A percentile compares a stretch with the other conserved stretches of the same genome.
phyloP scores from a whole-genome alignment of 2,329 filamentous ascomycete genomes.

The Alternaria arborescens region DNA sequence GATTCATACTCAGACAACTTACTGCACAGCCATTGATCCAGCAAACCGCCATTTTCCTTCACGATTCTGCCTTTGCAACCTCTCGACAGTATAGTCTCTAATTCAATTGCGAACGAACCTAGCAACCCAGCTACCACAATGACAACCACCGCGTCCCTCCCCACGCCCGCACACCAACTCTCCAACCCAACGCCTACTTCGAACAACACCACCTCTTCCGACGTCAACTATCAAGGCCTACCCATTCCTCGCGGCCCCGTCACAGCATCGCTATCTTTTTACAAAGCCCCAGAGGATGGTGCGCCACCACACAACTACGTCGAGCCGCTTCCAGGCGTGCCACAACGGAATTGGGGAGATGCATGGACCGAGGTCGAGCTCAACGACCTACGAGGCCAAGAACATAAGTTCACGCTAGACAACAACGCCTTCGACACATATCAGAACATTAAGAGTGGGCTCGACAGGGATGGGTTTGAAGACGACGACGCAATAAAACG shows the following conservation, averaged over 20 bases:
- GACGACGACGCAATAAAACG: slow-evolving; percentile 73
- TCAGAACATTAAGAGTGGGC: slow-evolving; percentile 64
- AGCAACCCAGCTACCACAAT: slow-evolving; percentile 37
- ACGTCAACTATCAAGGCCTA: slow-evolving; percentile 44
- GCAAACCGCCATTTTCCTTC: slow-evolving; percentile 5
- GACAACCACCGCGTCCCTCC: slow-evolving; percentile 54
- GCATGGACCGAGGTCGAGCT: slow-evolving; percentile 64
- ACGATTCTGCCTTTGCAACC: not conserved
- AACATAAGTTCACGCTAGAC: slow-evolving; percentile 73
- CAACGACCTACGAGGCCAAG: slow-evolving; percentile 76
- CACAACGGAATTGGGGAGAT: slow-evolving; percentile 70
- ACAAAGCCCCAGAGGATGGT: slow-evolving; percentile 39
- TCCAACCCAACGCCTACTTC: slow-evolving; percentile 34
- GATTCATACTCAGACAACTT: slow-evolving; percentile 22
- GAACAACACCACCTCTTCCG: slow-evolving; percentile 36
- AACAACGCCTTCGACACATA: slow-evolving; percentile 77
- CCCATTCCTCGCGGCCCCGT: slow-evolving; percentile 41
- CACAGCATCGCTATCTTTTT: slow-evolving; percentile 40
- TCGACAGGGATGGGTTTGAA: slow-evolving; percentile 65
- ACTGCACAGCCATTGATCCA: slow-evolving; percentile 14
- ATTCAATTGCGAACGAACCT: not conserved
- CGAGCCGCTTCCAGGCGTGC: slow-evolving; percentile 68
- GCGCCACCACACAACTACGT: slow-evolving; percentile 60
- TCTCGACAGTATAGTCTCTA: not conserved
- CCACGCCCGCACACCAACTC: slow-evolving; percentile 55